Conservation (phyloP, 2,329 filamentous ascomycete genomes). For the Parascedosporium putredinis region DNA sequence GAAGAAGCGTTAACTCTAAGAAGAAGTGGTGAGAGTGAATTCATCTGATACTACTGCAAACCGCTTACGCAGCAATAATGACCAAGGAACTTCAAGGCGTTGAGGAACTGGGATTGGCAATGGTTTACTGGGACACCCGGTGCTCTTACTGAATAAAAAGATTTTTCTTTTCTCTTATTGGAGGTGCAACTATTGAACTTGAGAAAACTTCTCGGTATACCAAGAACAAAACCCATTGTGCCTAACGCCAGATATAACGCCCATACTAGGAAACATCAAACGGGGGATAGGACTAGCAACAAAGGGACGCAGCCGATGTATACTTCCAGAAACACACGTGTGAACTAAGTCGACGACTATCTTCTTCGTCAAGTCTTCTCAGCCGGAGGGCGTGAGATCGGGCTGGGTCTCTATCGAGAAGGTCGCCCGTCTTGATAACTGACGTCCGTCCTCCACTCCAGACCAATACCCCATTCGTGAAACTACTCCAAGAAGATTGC, state of each 20-base stretch:
- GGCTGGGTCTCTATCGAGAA: no score
- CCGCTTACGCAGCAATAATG: background rate
- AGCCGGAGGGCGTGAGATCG: no score
- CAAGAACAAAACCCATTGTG: background rate
- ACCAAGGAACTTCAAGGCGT: background rate
- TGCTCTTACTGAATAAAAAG: no score
- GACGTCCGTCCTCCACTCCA: no score
- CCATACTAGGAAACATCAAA: background rate
- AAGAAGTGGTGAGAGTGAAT: conserved; percentile 36
- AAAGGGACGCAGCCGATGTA: no score
- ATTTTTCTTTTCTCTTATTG: background rate
- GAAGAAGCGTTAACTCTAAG: conserved; percentile 74
- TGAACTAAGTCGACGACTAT: no score
- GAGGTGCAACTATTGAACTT: background rate
- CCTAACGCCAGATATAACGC: conserved; percentile 6
- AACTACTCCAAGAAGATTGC: background rate
- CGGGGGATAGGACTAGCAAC: no score
- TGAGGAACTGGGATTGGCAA: background rate
- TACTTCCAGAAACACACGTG: no score
- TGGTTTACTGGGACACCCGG: no score
- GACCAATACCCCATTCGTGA: background rate
- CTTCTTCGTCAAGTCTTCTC: no score
- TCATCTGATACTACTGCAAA: background rate
- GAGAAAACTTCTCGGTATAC: background rate
- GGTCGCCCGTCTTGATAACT: no score